A percentile compares a stretch with the other conserved stretches of the same genome.
Conservation (phyloP, 148 eudicot genomes). For the Heliamphora exappendiculata region DNA sequence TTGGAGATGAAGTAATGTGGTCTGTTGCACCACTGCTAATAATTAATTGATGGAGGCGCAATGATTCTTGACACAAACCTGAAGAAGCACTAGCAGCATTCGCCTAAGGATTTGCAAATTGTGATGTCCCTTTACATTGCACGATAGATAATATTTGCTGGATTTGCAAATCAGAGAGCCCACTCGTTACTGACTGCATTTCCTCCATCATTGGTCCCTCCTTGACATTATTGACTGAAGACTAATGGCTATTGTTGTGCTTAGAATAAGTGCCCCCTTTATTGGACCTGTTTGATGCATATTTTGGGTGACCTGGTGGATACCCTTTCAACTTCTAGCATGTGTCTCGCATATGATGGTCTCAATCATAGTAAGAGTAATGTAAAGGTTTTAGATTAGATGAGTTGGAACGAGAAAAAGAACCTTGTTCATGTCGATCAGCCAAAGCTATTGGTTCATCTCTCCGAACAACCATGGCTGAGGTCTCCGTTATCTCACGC, state of each 20-base stretch:
- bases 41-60: not conserved
- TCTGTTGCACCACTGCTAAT: conserved; percentile 6
- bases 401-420: no score
- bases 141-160: not conserved
- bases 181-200: not conserved
- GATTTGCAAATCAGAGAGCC: not conserved
- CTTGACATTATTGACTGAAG: conserved; percentile 1
- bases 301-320: not conserved
- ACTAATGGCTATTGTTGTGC: not conserved
- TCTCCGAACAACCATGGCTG: no score
- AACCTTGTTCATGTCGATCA: not conserved
- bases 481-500: no score
- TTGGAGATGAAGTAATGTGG: not conserved
- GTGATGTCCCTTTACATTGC: not conserved
- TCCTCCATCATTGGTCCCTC: not conserved
- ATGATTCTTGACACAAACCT: not conserved
- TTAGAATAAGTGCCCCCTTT: not conserved
- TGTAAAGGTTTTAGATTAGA: no score
- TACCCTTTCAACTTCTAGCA: not conserved
- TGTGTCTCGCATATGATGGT: no score
- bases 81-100: not conserved
- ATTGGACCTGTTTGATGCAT: not conserved
- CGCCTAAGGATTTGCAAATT: not conserved
- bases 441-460: not conserved
- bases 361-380: no score